A percentile compares a stretch with the other conserved stretches of the same genome.
Evolutionary conservation across 306 rosid genomes (phyloP).

Genomic region (Cucurbita maxima): DNA sequence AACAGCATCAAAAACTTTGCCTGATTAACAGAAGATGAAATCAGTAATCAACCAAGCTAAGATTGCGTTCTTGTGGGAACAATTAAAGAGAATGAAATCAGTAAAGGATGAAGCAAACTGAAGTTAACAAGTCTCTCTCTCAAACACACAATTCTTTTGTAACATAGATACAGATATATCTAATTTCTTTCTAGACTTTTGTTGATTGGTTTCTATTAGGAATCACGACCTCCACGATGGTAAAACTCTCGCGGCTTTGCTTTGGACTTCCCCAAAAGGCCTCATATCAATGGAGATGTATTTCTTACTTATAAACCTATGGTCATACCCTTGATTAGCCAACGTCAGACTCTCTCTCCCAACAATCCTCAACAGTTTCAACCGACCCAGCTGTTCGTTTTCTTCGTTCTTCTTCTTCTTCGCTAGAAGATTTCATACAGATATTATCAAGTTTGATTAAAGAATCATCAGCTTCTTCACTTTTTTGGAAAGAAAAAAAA

Average conservation of each 20-base stretch:
- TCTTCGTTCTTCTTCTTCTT: not conserved
- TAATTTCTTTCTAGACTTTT: not conserved
- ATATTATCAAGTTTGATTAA: not conserved
- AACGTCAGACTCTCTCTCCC: too few species aligned
- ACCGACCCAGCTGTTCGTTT: not conserved
- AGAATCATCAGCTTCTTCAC: not conserved
- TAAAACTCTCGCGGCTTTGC: too few species aligned
- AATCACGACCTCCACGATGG: too few species aligned
- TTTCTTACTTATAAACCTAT: too few species aligned
- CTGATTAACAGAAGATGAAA: conserved; percentile 26
- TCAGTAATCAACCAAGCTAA: not conserved
- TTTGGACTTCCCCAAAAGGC: too few species aligned
- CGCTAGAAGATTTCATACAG: not conserved
- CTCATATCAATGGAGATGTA: too few species aligned
- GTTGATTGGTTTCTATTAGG: not conserved
- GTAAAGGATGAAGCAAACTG: not conserved
- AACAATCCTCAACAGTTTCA: not conserved
- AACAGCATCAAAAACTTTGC: conserved; percentile 80
- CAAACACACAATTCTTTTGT: not conserved
- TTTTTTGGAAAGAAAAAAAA: not conserved
- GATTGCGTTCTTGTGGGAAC: not conserved
- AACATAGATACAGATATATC: not conserved
- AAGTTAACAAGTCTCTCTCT: not conserved
- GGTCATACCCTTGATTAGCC: too few species aligned
- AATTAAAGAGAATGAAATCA: not conserved